Conservation (phyloP, 2,329 filamentous ascomycete genomes). For the Fusarium nisikadoi region DNA sequence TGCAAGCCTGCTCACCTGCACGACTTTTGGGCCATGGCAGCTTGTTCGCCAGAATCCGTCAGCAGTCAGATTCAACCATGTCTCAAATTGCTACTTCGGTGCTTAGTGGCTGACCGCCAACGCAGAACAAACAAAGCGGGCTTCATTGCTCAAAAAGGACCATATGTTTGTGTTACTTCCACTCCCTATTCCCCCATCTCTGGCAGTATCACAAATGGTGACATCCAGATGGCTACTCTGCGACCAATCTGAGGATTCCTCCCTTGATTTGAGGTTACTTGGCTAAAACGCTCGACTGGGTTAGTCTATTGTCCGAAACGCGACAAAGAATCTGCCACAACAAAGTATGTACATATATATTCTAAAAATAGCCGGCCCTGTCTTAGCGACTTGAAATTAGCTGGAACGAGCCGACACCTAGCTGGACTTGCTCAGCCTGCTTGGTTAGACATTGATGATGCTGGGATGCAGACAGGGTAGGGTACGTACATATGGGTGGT, state of each 20-base stretch:
- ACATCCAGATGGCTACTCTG: slow-evolving; percentile 21
- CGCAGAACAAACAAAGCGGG: slow-evolving; percentile 6
- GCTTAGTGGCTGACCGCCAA: slow-evolving; percentile 36
- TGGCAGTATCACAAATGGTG: neutral
- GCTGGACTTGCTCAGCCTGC: neutral
- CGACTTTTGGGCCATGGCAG: slow-evolving; percentile 21
- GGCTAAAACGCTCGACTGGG: slow-evolving; percentile 15
- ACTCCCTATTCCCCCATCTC: neutral
- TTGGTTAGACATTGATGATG: slow-evolving; percentile 10
- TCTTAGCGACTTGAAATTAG: slow-evolving; percentile 35
- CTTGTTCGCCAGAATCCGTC: slow-evolving; percentile 1
- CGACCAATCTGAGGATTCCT: slow-evolving; percentile 25
- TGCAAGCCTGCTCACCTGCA: slow-evolving; percentile 35
- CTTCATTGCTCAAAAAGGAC: neutral
- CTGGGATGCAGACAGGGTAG: slow-evolving; percentile 35
- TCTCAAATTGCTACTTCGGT: slow-evolving; percentile 9
- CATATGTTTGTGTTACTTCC: slow-evolving; percentile 15
- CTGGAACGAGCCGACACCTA: slow-evolving; percentile 35
- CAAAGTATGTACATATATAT: neutral
- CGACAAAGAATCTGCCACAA: slow-evolving; percentile 33
- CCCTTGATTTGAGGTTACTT: slow-evolving; percentile 24
- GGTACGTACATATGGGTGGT: neutral
- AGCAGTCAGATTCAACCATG: slow-evolving; percentile 43
- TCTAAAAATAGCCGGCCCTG: slow-evolving; percentile 40
- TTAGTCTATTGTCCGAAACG: slow-evolving; percentile 40